Base-by-base conservation (phyloP, 2,329 filamentous ascomycete species). In the Cladorrhinum sp. region DNA sequence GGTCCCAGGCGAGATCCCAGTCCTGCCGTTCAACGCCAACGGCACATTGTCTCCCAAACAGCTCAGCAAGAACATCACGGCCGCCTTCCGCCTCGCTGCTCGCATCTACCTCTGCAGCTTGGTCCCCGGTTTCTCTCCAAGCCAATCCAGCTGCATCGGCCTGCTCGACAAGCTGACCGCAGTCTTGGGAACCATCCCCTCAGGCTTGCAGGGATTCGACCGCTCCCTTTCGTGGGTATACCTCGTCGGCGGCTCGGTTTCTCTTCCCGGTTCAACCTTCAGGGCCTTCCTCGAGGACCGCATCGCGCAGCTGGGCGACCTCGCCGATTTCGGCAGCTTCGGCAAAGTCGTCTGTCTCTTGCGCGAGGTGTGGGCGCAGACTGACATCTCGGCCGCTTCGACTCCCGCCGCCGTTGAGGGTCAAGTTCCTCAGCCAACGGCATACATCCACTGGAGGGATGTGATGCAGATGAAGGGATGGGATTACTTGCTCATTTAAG, bases 71-170 rank as follows among this genome's bases (percentile, higher is more conserved):
- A 96, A 96, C 79, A 92, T 98, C 76, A 96, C 92, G 0, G 84
- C 88, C 45, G 87, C 96, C 49, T 99, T 96, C 85, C 91, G 93
- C 69, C 80, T 96, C 57, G 93, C 93, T 1, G 93, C 93, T 2
- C 89, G 93, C 71, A 92, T 99, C 77, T 97, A 97, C 77, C 87
- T 98, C n/a, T 96, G 92, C 85, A 93, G 91, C 71, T 82, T 99
- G 36, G 91, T 98, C 0, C 93, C 93, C 0, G 92, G 92, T 59
- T 95, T 93, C 77, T 87, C 88, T 68, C 89, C 90, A 52, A 82
- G 81, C 60, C 88, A 95, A 69, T 79, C 81, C 8, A 91, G 88
- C 72, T 93, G 88, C 70, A 80, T 89, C 69, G 87, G 87, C 66
- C 82, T 98, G 23, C 85, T 97, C 48, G 84, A 89, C 62, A 90